Base-by-base conservation (phyloP, 2,329 filamentous ascomycete genomes). In the Amesomyces nigricolor region DNA sequence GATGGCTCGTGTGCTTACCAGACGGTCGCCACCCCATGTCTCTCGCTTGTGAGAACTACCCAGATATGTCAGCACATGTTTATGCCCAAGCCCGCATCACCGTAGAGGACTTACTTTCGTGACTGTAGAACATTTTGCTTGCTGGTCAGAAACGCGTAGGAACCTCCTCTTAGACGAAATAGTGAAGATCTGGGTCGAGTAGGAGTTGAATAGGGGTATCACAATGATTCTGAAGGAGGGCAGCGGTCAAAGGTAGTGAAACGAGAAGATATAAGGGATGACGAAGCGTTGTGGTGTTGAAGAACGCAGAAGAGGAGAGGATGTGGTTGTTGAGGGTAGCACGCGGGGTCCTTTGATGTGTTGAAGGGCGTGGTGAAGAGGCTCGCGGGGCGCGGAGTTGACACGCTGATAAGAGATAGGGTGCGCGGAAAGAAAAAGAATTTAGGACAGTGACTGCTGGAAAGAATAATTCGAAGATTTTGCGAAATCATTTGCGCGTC, bases 11-110 rank as follows among this genome's bases (percentile, higher is more conserved):
- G 3, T 29, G 13, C 81, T 66, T 77, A 95, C 92, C 94, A 99
- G 58, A 99, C 86, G 2, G 92, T 99, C 13, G 92, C 88, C 55
- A 99, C 88, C 54, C 94, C 94, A 80, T 96, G 88, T 69, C 94
- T 87, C 67, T 85, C 85, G 59, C 82, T 92, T 3, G 86, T 94
- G 53, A 99, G 82, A 57, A 99, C 83, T 86, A 54, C 38, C 10
- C 16, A 11, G 13, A 35, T 6, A 5, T 47, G 51, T 47, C 35
- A 55, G 43, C 10, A 43, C 11, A 13, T 17, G n/a, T 26, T 43
- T 19, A 9, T 2, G 16, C 6, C 4, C 4, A 17, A 63, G 74
- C 44, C 72, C 66, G 11, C 38, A 47, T 26, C 2, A 11, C 19
- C 17, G 4, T 0, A 5, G 11, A 1, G 32, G 7, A 6, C 85